Percentiles rank a stretch among this genome's conserved stretches.
These are phyloP conservation scores for Candida quercuum DNA, from an alignment of 805 yeast species.

Conservation along the genomic window DNA sequence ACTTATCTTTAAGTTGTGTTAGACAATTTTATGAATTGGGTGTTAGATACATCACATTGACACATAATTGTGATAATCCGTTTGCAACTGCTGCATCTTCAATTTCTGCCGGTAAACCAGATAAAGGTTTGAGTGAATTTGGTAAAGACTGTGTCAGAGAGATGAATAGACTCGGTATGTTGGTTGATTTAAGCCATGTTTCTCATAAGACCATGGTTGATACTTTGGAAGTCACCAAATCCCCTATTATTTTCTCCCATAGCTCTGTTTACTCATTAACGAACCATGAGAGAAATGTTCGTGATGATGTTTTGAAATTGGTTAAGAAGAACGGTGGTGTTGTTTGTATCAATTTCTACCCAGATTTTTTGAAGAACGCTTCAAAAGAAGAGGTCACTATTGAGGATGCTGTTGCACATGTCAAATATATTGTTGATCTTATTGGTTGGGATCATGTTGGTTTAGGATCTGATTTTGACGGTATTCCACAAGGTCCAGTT, in stretches of 20 bases:
- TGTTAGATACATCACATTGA: conserved; percentile 47
- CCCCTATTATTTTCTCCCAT: conserved; percentile 48
- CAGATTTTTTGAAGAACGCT: conserved; percentile 28
- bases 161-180: conserved; percentile 49
- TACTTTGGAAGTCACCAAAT: conserved; percentile 31
- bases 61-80: conserved; percentile 54
- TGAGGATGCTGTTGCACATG: conserved; percentile 43
- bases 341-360: conserved; percentile 41
- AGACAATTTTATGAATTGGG: conserved; percentile 46
- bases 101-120: conserved; percentile 39
- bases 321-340: conserved; percentile 42
- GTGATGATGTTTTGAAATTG: conserved; percentile 37
- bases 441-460: conserved; percentile 51
- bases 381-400: conserved; percentile 28
- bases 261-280: conserved; percentile 37
- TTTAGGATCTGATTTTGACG: conserved; percentile 49
- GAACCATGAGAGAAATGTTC: conserved; percentile 41
- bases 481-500: conserved; percentile 41
- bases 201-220: conserved; percentile 44
- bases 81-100: conserved; percentile 52
- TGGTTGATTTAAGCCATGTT: conserved; percentile 47
- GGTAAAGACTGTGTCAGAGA: conserved; percentile 39
- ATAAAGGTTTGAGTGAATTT: conserved; percentile 36
- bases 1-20: conserved; percentile 41
- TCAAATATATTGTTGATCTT: conserved; percentile 34